Base-by-base conservation (phyloP, 202 grass and related monocot genomes). In the Zizania palustris region DNA sequence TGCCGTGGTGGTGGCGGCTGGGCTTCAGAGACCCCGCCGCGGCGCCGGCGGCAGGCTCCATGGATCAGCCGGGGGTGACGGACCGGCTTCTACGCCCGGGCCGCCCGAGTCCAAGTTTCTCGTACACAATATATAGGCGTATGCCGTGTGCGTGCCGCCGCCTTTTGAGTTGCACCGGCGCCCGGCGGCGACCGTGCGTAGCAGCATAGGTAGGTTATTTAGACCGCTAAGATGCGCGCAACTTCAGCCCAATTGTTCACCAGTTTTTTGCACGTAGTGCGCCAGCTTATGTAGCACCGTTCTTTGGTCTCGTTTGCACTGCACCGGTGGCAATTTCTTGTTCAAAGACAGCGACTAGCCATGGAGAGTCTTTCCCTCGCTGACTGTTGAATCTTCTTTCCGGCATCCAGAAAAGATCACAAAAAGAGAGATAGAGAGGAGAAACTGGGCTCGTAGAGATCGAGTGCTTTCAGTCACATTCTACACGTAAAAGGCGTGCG, bases 121-220 rank as follows among this genome's bases (percentile, higher is more conserved):
- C 18, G 16, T 9, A 9, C 0, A 18, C 64, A 28, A 87, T 55
- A 55, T 55, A 55, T 9, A 45, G 51, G 51, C 51, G 19, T 20
- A 20, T 20, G 28, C 28, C 28, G 28, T 28, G 28, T 28, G 28
- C 28, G 28, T 28, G 28, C 28, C 28, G 28, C 28, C n/a, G 22
- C 74, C 59, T 50, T 3, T 59, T 35, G 80, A 50, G 37, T 15
- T 74, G 69, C 75, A 87, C 85, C 69, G 45, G 45, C 45, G 45
- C 5, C 45, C 45, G 75, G 63, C 85, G 59, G 65, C 41, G 41
- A 44, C 16, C 78, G 14, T 28, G 28, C 28, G 28, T 28, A 28
- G 28, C 28, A 60, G 65, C 18, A 15, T 15, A 28, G 21, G 20
- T 22, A 48, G 51, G 51, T 6, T 54, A 54, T 19, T 70, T 68